These are phyloP conservation scores for Striga hermonthica DNA, from an alignment of 305 asterid genomes.

Conservation along the genomic window DNA sequence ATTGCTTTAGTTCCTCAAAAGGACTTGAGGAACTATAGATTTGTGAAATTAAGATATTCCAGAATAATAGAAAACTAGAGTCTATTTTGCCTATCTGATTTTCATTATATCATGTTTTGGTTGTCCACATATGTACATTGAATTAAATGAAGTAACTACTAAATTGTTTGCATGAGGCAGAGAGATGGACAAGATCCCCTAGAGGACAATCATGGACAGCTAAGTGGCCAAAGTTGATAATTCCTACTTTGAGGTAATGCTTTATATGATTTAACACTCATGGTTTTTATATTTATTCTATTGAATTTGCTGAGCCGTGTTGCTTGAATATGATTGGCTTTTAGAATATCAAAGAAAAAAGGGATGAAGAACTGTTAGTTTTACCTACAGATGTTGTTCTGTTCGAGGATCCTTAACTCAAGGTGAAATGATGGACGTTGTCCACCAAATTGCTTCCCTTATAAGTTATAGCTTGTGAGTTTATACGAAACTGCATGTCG, in stretches of 20 bases:
- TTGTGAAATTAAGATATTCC: too few relatives aligned
- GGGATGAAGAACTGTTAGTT: conserved; percentile 83
- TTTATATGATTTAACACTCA: conserved; percentile 6
- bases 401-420: conserved; percentile 89
- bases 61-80: too few relatives aligned
- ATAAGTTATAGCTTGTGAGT: conserved; percentile 24
- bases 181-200: conserved; percentile 94
- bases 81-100: too few relatives aligned
- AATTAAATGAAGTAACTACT: conserved; percentile 5
- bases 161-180: conserved; percentile 44
- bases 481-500: conserved; percentile 25
- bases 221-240: conserved; percentile 93
- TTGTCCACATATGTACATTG: conserved; percentile 15
- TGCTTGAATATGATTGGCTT: conserved; percentile 28
- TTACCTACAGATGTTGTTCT: conserved; percentile 93
- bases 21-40: too few relatives aligned
- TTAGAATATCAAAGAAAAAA: conserved; percentile 79
- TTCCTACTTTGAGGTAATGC: conserved; percentile 78
- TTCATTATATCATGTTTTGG: too few relatives aligned
- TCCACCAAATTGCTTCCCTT: conserved; percentile 11
- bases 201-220: conserved; percentile 99
- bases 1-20: too few relatives aligned
- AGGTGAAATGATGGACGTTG: conserved; percentile 42
- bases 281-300: conserved; percentile 4
- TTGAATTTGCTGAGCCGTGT: conserved; percentile 27